Percentiles rank a stretch among this genome's conserved stretches.
Conservation (phyloP, 2,329 filamentous ascomycete genomes). For the Helotiales sp. region DNA sequence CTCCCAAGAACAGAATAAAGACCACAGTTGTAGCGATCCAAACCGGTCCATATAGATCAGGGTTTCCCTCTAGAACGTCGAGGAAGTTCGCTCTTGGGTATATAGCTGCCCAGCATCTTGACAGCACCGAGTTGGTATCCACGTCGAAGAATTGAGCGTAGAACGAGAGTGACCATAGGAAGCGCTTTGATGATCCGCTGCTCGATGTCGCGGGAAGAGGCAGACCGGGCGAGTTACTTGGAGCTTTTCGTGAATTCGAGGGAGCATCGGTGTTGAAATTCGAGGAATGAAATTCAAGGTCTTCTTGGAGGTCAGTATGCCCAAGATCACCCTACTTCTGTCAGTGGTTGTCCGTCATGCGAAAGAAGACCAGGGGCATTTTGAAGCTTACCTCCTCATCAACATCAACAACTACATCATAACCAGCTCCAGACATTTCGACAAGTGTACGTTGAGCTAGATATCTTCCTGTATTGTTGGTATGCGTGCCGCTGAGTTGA, state of each 20-base stretch:
- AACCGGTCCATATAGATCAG: slow-evolving; percentile 93
- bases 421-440: slow-evolving; percentile 60
- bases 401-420: slow-evolving; percentile 97
- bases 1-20: slow-evolving; percentile 90
- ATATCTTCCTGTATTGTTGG: neutral
- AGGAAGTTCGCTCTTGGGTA: slow-evolving; percentile 94
- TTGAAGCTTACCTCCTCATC: slow-evolving; percentile 75
- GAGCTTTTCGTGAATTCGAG: slow-evolving; percentile 41
- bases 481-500: too few relatives aligned
- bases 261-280: slow-evolving; percentile 67
- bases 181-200: slow-evolving; percentile 68
- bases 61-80: slow-evolving; percentile 94
- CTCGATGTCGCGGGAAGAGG: slow-evolving; percentile 58
- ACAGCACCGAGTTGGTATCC: slow-evolving; percentile 85
- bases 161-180: slow-evolving; percentile 89
- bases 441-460: neutral
- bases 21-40: slow-evolving; percentile 99
- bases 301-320: slow-evolving; percentile 96
- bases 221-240: slow-evolving; percentile 44
- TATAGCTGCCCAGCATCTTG: slow-evolving; percentile 84
- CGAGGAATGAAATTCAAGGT: slow-evolving; percentile 97
- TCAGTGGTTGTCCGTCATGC: neutral
- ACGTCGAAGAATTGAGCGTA: slow-evolving; percentile 99
- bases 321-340: slow-evolving; percentile 81
- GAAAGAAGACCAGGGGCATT: neutral